Evolutionary conservation across 2,329 filamentous ascomycete species (phyloP).

Genomic region (Pochonia chlamydosporia): DNA sequence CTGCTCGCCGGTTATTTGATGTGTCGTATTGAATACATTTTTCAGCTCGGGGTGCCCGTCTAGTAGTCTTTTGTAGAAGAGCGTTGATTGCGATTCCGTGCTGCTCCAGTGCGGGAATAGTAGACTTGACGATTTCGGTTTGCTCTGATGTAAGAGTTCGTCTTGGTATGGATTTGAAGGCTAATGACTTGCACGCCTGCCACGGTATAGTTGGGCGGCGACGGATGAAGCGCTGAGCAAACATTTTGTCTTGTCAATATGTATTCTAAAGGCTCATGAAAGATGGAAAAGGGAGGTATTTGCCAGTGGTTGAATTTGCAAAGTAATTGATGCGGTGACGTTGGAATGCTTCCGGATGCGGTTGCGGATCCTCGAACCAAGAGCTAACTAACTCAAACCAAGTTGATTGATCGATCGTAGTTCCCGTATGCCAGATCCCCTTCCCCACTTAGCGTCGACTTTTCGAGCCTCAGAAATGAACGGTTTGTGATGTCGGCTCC

Average conservation of each 20-base stretch:
- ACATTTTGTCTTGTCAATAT: not conserved
- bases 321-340: no score
- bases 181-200: not conserved
- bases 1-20: conserved; percentile 18
- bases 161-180: not conserved
- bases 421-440: no score
- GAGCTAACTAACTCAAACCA: no score
- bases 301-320: no score
- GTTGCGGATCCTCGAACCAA: no score
- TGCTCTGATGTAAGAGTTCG: conserved; percentile 32
- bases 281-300: no score
- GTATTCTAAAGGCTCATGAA: no score
- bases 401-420: no score
- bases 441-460: no score
- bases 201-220: not conserved
- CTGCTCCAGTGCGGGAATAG: conserved; percentile 50
- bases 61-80: conserved; percentile 64
- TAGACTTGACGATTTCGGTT: conserved; percentile 57
- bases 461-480: no score
- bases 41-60: conserved; percentile 55
- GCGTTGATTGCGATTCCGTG: conserved; percentile 59
- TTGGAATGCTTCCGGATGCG: no score
- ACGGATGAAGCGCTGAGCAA: not conserved
- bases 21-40: conserved; percentile 55
- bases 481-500: no score